Base-by-base conservation (phyloP, 139 green algal species). In the Yamagishiella unicocca region DNA sequence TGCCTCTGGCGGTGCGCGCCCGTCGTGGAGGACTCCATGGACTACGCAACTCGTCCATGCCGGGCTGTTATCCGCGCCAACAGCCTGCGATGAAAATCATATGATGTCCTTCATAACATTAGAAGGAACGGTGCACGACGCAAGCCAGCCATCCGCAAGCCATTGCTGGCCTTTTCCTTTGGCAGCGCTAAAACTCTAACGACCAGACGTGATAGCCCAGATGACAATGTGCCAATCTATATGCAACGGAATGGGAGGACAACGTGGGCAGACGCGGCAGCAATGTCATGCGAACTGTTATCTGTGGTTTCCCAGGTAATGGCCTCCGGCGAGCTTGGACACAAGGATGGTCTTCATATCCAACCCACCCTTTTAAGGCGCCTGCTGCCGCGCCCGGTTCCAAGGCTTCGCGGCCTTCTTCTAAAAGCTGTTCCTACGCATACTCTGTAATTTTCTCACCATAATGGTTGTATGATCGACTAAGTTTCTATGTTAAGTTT, bases 21-120 rank as follows among this genome's bases (percentile, higher is more conserved):
- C 71, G 71, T 19, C 71, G 71, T 6, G 71, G 71, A 79, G 71
- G 71, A 42, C 71, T 79, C 71, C 71, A 79, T 61, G 71, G 71
- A 45, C 71, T 79, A 12, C 38, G 71, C 40, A 79, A 38, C 10
- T 79, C 71, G 40, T 79, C 71, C 40, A 79, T 76, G 68, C 68
- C 37, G 68, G 37, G 35, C 8, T 19, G n/a, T 53, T 6, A 33
- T 54, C 21, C 37, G 68, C 68, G 38, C 68, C 37, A 76, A 37
- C n/a, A 6, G 68, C 19, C 68, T 76, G 38, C 35, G 22, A 31
- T 9, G 19, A 22, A n/a, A 58, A 58, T 25, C 14, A 17, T 58
- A 17, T 58, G n/a, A 58, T 58, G 17, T 58, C 17, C 50, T 12
- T 58, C 17, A 58, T 58, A 58, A 58, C 50, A 58, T 58, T 25